These are phyloP conservation scores for Rheum nobile DNA, from an alignment of 148 eudicot species.

Conservation along the genomic window DNA sequence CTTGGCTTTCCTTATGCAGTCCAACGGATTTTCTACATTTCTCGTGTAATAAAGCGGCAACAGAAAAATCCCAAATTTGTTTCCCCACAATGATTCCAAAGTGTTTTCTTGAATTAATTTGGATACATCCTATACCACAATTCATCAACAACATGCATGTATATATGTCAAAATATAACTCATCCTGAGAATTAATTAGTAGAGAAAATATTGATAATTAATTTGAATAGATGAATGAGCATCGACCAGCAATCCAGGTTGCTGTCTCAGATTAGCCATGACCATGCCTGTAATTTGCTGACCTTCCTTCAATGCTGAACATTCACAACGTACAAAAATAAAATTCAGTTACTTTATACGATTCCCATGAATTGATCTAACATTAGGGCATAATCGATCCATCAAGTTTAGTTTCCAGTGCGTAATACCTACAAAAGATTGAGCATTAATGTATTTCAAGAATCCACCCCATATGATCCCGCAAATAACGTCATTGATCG, in stretches of 20 bases:
- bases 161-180: too few relatives aligned
- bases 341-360: too few relatives aligned
- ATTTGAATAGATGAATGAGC: too few relatives aligned
- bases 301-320: slow-evolving; percentile 18
- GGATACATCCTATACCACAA: neutral
- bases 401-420: too few relatives aligned
- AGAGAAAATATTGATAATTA: too few relatives aligned
- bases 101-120: neutral
- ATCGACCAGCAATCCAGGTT: slow-evolving; percentile 7
- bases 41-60: slow-evolving; percentile 7
- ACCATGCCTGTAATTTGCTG: slow-evolving; percentile 13
- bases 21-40: neutral
- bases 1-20: slow-evolving; percentile 11
- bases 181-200: too few relatives aligned
- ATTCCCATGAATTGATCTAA: too few relatives aligned
- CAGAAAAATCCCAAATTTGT: slow-evolving; percentile 4
- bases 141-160: too few relatives aligned
- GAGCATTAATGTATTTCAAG: slow-evolving; percentile 11
- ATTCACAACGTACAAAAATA: neutral
- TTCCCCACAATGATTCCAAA: slow-evolving; percentile 10
- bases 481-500: slow-evolving; percentile 14
- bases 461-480: slow-evolving; percentile 18
- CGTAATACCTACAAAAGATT: slow-evolving; percentile 6
- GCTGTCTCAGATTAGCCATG: slow-evolving; percentile 13
- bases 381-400: too few relatives aligned